Evolutionary conservation across 1,139 yeast genomes (phyloP).

Genomic region (Geotrichum bryndzae): DNA sequence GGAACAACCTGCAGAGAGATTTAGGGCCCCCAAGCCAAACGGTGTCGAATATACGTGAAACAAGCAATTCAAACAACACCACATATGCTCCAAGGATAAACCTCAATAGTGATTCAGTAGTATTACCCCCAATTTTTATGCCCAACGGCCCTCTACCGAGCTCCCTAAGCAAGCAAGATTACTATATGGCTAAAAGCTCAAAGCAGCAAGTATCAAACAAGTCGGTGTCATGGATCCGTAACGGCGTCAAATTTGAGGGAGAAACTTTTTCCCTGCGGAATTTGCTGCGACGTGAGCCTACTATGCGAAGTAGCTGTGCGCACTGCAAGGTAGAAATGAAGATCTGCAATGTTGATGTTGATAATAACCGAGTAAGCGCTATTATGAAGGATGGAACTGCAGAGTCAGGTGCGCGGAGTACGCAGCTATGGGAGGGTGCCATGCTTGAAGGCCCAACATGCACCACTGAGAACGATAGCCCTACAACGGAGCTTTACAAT

Average conservation of each 20-base stretch:
- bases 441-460: slow-evolving; percentile 1
- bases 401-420: neutral
- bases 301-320: neutral
- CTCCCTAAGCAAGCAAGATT: neutral
- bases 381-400: neutral
- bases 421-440: slow-evolving; percentile 5
- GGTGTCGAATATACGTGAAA: neutral
- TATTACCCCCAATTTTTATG: neutral
- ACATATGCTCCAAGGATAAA: neutral
- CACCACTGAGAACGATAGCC: neutral
- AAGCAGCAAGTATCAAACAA: neutral
- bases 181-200: neutral
- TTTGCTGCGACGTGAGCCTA: neutral
- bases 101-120: neutral
- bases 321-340: neutral
- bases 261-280: neutral
- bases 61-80: neutral
- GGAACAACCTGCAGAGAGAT: neutral
- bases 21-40: neutral
- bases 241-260: slow-evolving; percentile 1
- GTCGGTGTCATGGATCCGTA: slow-evolving; percentile 1
- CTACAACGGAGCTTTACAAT: neutral
- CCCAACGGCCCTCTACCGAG: neutral
- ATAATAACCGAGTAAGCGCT: neutral
- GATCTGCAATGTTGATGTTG: neutral